Evolutionary conservation across 1,139 yeast species (phyloP).

Genomic region (Blastobotrys illinoisensis): DNA sequence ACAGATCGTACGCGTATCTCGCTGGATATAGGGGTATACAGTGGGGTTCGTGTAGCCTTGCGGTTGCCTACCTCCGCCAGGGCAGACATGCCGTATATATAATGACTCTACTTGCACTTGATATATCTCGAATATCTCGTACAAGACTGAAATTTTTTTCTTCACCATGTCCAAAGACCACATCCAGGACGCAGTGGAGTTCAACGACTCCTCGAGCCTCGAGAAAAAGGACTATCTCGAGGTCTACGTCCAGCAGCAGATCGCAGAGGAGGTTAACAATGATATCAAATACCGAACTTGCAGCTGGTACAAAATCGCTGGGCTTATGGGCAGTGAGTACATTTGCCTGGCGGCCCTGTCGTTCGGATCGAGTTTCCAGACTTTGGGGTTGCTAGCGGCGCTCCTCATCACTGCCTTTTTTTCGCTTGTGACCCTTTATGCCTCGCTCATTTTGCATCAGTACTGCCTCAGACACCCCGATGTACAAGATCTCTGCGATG

Average conservation of each 20-base stretch:
- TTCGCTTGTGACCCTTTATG: conserved; percentile 48
- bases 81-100: background rate
- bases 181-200: background rate
- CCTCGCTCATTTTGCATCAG: conserved; percentile 49
- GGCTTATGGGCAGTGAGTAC: conserved; percentile 52
- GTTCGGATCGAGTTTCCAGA: conserved; percentile 59
- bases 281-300: conserved; percentile 48
- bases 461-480: conserved; percentile 51
- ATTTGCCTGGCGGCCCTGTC: conserved; percentile 59
- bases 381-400: conserved; percentile 54
- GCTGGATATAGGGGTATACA: background rate
- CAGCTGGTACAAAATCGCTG: conserved; percentile 56
- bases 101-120: background rate
- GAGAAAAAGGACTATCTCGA: conserved; percentile 18
- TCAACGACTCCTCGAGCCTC: background rate
- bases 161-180: background rate
- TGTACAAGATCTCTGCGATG: conserved; percentile 49
- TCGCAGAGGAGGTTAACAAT: conserved; percentile 28
- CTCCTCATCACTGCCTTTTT: conserved; percentile 48
- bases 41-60: background rate
- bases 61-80: background rate
- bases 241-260: conserved; percentile 26
- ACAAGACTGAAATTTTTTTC: too few species aligned
- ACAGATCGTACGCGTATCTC: background rate
- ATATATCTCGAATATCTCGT: too few species aligned